phyloP scores from a whole-genome alignment of 768 basidiomycete genomes.

The Trametes villosa region DNA sequence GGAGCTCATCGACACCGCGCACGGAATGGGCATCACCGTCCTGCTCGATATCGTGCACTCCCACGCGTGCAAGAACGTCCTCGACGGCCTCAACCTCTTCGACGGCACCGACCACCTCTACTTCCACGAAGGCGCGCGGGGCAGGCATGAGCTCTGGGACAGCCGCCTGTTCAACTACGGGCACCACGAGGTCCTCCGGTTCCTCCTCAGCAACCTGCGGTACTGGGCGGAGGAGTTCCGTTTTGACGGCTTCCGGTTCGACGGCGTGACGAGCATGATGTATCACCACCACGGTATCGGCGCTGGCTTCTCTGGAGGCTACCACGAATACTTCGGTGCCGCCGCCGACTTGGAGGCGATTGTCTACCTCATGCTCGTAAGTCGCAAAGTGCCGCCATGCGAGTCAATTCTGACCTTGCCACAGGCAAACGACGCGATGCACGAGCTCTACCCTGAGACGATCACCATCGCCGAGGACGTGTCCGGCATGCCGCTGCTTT shows the following conservation, averaged over 20 bases:
- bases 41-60: constrained; percentile 97
- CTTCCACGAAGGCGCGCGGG: constrained; percentile 93
- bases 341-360: constrained; percentile 86
- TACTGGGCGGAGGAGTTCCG: constrained; percentile 95
- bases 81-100: constrained; percentile 94
- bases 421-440: constrained; percentile 92
- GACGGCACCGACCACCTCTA: constrained; percentile 98
- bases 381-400: constrained; percentile 36
- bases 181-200: constrained; percentile 90
- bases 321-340: constrained; percentile 96
- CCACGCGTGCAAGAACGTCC: constrained; percentile 96
- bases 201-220: constrained; percentile 92
- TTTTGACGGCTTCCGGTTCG: constrained; percentile 98
- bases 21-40: constrained; percentile 89
- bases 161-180: constrained; percentile 97
- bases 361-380: constrained; percentile 94
- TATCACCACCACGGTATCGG: constrained; percentile 98
- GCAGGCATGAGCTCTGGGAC: constrained; percentile 97
- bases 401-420: neutral
- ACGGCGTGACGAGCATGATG: constrained; percentile 99
- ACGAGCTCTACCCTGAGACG: constrained; percentile 73
- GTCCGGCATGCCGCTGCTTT: constrained; percentile 97
- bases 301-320: constrained; percentile 95
- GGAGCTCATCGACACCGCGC: constrained; percentile 93
- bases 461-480: constrained; percentile 99